Conservation (phyloP, 495 filamentous ascomycete genomes). For the Schizothecium vesticola region DNA sequence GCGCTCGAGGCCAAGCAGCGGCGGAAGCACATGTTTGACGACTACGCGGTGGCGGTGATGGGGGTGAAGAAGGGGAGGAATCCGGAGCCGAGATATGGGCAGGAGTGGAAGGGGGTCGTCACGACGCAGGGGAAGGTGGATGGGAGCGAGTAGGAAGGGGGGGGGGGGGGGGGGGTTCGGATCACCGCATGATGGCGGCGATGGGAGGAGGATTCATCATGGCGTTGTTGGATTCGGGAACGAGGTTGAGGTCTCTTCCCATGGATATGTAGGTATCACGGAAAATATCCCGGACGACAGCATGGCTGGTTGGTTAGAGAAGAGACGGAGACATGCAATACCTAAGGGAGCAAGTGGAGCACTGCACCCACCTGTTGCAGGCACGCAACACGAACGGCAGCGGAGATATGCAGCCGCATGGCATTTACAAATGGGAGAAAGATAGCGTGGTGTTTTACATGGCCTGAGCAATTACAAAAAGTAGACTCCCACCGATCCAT, state of each 20-base stretch:
- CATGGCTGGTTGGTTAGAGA: not conserved
- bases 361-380: not conserved
- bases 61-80: not conserved
- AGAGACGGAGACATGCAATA: not conserved
- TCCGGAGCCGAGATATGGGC: slow-evolving; percentile 2
- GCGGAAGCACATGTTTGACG: slow-evolving; percentile 17
- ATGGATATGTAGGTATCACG: not conserved
- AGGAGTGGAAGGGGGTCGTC: not conserved
- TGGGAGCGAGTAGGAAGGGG: not conserved
- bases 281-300: not conserved
- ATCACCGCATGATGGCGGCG: not conserved
- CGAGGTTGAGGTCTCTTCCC: not conserved
- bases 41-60: slow-evolving; percentile 11
- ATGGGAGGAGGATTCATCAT: not conserved
- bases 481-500: not conserved
- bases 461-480: not conserved
- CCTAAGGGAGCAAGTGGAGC: not conserved
- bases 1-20: slow-evolving; percentile 10
- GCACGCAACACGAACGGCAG: not conserved
- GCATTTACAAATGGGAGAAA: not conserved
- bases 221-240: not conserved
- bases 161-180: too few species aligned
- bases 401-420: not conserved
- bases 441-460: not conserved
- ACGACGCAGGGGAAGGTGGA: not conserved